phyloP scores from a whole-genome alignment of 371 early-diverging fungal genomes.

The Mortierella sp. region DNA sequence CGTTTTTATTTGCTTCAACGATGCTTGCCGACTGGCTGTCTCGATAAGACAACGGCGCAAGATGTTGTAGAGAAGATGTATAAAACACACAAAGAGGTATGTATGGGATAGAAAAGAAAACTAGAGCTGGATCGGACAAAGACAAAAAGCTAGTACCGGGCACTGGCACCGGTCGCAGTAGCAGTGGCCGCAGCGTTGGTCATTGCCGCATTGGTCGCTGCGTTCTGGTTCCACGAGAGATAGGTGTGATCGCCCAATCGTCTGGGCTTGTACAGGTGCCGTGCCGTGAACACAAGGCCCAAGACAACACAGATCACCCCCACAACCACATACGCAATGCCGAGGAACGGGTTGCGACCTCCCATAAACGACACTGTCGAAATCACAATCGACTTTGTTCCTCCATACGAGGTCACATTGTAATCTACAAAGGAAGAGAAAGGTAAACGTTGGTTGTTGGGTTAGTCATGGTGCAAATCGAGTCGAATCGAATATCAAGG shows the following conservation, averaged over 20 bases:
- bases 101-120: background rate
- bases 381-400: constrained; percentile 93
- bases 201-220: constrained; percentile 61
- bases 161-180: constrained; percentile 48
- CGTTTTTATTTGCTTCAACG: background rate
- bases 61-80: constrained; percentile 1
- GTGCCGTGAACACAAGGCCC: constrained; percentile 86
- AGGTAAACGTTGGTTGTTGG: background rate
- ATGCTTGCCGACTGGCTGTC: background rate
- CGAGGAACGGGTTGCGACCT: constrained; percentile 95
- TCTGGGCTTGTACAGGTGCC: constrained; percentile 92
- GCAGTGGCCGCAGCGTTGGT: constrained; percentile 40
- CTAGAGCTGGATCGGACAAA: background rate
- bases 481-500: background rate
- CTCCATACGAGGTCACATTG: constrained; percentile 83
- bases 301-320: constrained; percentile 88
- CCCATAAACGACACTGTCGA: constrained; percentile 94
- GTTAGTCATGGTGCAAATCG: background rate
- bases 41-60: background rate
- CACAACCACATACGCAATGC: constrained; percentile 92
- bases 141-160: constrained; percentile 39
- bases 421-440: constrained; percentile 69
- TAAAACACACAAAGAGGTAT: background rate
- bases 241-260: constrained; percentile 95
- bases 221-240: constrained; percentile 92